phyloP scores from a whole-genome alignment of 768 basidiomycete genomes.

The Boletus subparvulus region DNA sequence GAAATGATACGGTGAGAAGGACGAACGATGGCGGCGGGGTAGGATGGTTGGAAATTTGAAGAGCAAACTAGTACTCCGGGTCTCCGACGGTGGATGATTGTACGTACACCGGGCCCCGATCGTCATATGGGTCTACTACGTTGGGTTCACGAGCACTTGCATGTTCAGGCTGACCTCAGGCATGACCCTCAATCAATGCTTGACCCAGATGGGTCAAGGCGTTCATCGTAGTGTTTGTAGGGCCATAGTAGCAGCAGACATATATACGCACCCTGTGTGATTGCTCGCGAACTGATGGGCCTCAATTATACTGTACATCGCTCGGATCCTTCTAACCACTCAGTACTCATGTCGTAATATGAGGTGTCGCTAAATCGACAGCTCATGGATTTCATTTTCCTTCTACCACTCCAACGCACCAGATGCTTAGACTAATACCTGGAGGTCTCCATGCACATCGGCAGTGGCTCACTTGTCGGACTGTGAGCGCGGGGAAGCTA shows the following conservation, averaged over 20 bases:
- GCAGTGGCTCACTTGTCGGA: background rate
- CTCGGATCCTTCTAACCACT: too few relatives aligned
- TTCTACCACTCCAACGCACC: background rate
- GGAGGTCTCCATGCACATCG: background rate
- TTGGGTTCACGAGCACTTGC: background rate
- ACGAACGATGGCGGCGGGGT: background rate
- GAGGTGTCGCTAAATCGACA: background rate
- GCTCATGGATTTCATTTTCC: background rate
- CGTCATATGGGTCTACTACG: background rate
- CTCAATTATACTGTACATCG: too few relatives aligned
- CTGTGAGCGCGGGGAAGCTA: background rate
- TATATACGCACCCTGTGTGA: background rate
- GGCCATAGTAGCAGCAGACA: background rate
- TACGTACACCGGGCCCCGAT: background rate
- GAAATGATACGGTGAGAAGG: background rate
- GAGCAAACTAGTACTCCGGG: background rate
- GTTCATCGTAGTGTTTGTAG: background rate
- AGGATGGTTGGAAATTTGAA: too few relatives aligned
- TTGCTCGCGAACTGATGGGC: too few relatives aligned
- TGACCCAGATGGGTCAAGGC: background rate
- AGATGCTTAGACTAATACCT: conserved; percentile 7
- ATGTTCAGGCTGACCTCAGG: background rate
- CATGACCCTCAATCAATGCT: background rate
- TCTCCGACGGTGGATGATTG: background rate
- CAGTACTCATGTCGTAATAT: background rate